Conservation (phyloP, 495 filamentous ascomycete genomes). For the Penicillium robsamsonii region DNA sequence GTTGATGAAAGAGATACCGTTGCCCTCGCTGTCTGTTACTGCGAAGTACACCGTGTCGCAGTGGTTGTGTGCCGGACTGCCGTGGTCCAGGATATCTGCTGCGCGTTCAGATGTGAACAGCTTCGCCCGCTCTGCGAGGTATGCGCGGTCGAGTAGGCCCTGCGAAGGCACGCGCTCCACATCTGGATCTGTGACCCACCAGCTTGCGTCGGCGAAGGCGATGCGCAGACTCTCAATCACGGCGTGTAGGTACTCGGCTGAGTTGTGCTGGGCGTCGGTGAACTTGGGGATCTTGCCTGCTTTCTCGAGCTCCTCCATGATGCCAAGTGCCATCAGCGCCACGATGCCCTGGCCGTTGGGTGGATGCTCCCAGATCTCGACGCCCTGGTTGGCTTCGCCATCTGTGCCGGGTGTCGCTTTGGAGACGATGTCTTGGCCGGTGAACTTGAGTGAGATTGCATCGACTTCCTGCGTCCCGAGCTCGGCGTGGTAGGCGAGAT, state of each 20-base stretch:
- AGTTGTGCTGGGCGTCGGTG: constrained; percentile 68
- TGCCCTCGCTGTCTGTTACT: constrained; percentile 73
- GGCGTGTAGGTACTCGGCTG: constrained; percentile 76
- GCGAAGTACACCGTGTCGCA: constrained; percentile 94
- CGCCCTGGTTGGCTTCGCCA: constrained; percentile 51
- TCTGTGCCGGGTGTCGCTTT: constrained; percentile 44
- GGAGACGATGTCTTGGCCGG: constrained; percentile 60
- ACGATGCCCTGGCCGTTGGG: constrained; percentile 98
- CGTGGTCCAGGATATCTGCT: constrained; percentile 58
- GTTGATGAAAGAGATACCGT: constrained; percentile 96
- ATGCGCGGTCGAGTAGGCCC: constrained; percentile 57
- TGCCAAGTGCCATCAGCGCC: constrained; percentile 88
- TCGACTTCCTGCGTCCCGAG: constrained; percentile 74
- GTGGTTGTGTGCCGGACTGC: constrained; percentile 65
- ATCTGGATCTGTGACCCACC: constrained; percentile 86
- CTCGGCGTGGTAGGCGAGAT: constrained; percentile 73
- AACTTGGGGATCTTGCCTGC: constrained; percentile 69
- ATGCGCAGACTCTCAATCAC: constrained; percentile 88
- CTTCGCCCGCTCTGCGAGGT: constrained; percentile 67
- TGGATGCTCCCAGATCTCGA: constrained; percentile 93
- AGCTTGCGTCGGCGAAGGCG: constrained; percentile 84
- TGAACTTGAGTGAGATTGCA: constrained; percentile 77
- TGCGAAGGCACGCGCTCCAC: constrained; percentile 61
- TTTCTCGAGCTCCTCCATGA: constrained; percentile 81
- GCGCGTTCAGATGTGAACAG: constrained; percentile 63